These are phyloP conservation scores for Babesia bigemina DNA, from an alignment of 169 alveolate species.

Conservation along the genomic window DNA sequence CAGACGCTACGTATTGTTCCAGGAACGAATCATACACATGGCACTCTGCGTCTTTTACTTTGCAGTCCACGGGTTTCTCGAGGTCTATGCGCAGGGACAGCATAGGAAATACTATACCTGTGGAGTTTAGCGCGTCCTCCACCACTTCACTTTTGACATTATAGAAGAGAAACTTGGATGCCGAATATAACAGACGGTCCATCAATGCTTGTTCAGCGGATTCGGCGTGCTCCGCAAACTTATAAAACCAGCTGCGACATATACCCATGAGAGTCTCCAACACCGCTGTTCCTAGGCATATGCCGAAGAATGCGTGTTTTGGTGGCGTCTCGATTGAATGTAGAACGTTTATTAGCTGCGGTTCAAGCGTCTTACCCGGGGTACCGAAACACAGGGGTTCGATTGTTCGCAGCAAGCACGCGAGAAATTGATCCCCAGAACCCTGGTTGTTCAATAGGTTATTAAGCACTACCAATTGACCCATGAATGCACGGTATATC, in stretches of 20 bases:
- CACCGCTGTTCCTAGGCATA: conserved; percentile 42
- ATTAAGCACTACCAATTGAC: conserved; percentile 52
- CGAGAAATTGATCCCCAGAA: conserved; percentile 42
- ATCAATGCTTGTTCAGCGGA: conserved; percentile 20
- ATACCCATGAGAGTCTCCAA: conserved; percentile 52
- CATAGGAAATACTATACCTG: conserved; percentile 48
- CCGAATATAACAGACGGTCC: conserved; percentile 32
- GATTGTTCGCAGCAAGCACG: conserved; percentile 34
- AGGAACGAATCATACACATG: conserved; percentile 43
- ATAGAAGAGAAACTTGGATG: conserved; percentile 19
- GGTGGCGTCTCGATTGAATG: neutral
- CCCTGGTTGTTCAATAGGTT: conserved; percentile 46
- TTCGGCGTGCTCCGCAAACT: conserved; percentile 31
- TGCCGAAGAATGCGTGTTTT: conserved; percentile 49
- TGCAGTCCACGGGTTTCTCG: conserved; percentile 33
- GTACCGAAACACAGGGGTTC: conserved; percentile 57
- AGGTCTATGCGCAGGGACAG: conserved; percentile 21
- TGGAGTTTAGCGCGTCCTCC: conserved; percentile 37
- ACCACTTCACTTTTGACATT: conserved; percentile 17
- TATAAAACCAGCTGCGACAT: conserved; percentile 56
- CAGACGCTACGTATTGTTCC: conserved; percentile 35
- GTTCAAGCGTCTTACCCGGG: conserved; percentile 9
- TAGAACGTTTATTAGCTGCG: conserved; percentile 21
- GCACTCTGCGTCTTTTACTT: conserved; percentile 25
- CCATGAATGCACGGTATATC: conserved; percentile 52